Percentiles rank a stretch among this genome's conserved stretches.
Evolutionary conservation across 176 grass and related monocot genomes (phyloP).

Genomic region (Calamus simplicifolius): DNA sequence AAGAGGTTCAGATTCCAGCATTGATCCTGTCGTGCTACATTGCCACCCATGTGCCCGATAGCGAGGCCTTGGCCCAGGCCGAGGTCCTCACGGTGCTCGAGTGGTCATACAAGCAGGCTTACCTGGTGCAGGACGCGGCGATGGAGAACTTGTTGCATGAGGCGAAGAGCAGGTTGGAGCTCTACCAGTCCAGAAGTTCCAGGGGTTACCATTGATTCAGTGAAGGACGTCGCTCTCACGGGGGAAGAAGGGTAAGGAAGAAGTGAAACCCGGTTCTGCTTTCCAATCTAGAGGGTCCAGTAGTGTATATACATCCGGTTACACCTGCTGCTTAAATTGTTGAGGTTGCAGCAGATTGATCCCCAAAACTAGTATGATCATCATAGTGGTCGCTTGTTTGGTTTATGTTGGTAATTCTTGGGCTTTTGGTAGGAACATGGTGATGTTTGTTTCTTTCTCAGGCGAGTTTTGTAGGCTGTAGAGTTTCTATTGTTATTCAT

Average conservation of each 20-base stretch:
- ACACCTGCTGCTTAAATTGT: slow-evolving; percentile 33
- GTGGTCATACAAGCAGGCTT: slow-evolving; percentile 81
- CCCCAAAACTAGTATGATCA: neutral
- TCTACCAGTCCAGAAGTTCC: slow-evolving; percentile 78
- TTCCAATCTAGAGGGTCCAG: slow-evolving; percentile 18
- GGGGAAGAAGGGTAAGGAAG: slow-evolving; percentile 18
- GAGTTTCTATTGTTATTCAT: neutral
- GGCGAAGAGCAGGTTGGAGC: slow-evolving; percentile 79
- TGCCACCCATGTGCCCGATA: slow-evolving; percentile 76
- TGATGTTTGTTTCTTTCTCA: slow-evolving; percentile 24
- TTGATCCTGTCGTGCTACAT: slow-evolving; percentile 77
- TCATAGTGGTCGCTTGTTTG: slow-evolving; percentile 18
- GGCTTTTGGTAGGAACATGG: slow-evolving; percentile 22
- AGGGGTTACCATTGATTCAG: slow-evolving; percentile 67
- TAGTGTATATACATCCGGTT: slow-evolving; percentile 35
- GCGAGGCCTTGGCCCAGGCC: slow-evolving; percentile 79
- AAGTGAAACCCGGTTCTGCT: slow-evolving; percentile 35
- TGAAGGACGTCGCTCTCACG: slow-evolving; percentile 9
- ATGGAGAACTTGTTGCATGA: slow-evolving; percentile 74
- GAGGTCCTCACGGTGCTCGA: slow-evolving; percentile 81
- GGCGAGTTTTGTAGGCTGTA: slow-evolving; percentile 24
- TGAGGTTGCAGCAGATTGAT: slow-evolving; percentile 26
- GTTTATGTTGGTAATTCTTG: slow-evolving; percentile 23
- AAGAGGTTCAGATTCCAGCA: slow-evolving; percentile 67
- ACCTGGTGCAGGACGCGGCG: slow-evolving; percentile 65